Evolutionary conservation across 2,329 filamentous ascomycete genomes (phyloP), one percentile per base, ranked within the genome.

Genomic region (Trichothecium sympodiale): DNA sequence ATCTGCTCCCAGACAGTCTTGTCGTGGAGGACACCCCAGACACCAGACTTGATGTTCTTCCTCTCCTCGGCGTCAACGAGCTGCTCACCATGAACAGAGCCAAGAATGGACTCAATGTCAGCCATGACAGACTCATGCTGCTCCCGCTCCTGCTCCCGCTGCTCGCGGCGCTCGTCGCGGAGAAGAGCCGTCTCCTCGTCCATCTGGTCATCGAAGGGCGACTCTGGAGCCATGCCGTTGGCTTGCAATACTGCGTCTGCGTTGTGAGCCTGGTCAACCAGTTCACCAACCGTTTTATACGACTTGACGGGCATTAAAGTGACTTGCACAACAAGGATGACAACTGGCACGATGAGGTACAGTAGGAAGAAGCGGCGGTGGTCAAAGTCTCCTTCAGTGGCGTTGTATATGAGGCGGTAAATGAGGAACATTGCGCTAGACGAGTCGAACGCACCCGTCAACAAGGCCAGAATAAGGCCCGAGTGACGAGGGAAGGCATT

Each of bases 1-100:
- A 94, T 81, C 57, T 95, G 88, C 48, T 84, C 61, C 16, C 67
- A 49, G 0, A 83, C 82, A 0, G 80, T 74, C 44, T 69, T 66
- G 34, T 77, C 77, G 52, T 94, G 88, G 59, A 94, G 73, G 16
- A 81, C 80, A 17, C 88, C 88, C 83, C 85, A 94, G 25, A 94
- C 83, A 4, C 85, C 86, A 14, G 78, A 83, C 8, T 69, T 71
- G 34, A 73, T 67, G 42, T 83, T 80, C 51, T 80, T 81, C 46
- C 70, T 67, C 51, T 83, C 80, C 56, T 89, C 82, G 34, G 69
- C 65, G 42, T 72, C 64, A 5, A 71, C 69, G 41, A 86, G 80
- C 43, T 76, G 65, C 37, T 77, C 69, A 17, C 72, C 78, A 26
- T 70, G 61, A 30, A 57, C 55, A 4, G 74, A 72, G 15, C 84